phyloP scores from a whole-genome alignment of 371 early-diverging fungal genomes.

The Modicella reniformis region DNA sequence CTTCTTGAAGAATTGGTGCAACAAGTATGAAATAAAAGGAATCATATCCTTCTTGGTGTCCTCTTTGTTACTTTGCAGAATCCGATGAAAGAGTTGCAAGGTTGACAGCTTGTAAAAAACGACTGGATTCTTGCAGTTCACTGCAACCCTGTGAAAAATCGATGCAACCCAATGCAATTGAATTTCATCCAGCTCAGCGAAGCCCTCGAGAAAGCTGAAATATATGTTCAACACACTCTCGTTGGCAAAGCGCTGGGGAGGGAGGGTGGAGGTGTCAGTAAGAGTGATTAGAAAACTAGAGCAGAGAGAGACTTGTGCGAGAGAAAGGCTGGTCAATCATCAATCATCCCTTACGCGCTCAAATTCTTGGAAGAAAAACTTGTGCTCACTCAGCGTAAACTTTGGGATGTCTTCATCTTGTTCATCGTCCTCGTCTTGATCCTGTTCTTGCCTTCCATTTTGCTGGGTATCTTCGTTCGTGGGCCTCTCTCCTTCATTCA shows the following conservation, averaged over 20 bases:
- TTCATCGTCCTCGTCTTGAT: constrained; percentile 37
- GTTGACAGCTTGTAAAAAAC: constrained; percentile 70
- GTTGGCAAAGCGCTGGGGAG: constrained; percentile 62
- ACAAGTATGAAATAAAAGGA: constrained; percentile 63
- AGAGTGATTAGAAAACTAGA: no score
- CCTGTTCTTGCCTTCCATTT: constrained; percentile 47
- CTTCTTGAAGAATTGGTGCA: constrained; percentile 66
- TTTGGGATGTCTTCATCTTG: constrained; percentile 29
- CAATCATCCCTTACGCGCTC: constrained; percentile 60
- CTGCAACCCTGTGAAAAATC: constrained; percentile 76
- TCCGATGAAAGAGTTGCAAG: constrained; percentile 71
- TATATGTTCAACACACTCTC: constrained; percentile 65
- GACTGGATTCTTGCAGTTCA: constrained; percentile 65
- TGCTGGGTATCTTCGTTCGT: constrained; percentile 4
- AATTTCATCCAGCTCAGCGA: constrained; percentile 57
- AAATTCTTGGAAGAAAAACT: constrained; percentile 66
- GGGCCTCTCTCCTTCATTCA: constrained; percentile 8
- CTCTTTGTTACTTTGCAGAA: constrained; percentile 55
- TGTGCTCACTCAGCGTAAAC: constrained; percentile 58
- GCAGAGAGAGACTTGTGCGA: no score
- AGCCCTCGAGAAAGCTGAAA: constrained; percentile 62
- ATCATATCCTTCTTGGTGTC: constrained; percentile 58
- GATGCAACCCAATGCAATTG: constrained; percentile 63
- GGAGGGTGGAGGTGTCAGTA: no score
- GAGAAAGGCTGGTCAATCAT: not conserved